phyloP scores from a whole-genome alignment of 805 yeast species.

The Starmerella stigmatis region DNA sequence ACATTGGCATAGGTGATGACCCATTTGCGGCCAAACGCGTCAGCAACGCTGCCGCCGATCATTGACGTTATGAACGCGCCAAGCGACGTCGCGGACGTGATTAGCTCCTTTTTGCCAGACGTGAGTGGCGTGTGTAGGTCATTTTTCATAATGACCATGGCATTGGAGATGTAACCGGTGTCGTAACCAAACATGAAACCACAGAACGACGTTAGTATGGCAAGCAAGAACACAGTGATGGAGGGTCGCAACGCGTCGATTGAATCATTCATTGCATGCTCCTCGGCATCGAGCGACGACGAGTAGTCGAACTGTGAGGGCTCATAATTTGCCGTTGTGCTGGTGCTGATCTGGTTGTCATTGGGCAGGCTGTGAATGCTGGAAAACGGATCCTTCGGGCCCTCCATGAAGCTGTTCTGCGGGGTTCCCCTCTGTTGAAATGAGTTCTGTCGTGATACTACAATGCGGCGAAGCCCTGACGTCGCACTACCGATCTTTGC shows the following conservation, averaged over 20 bases:
- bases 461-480: conserved; percentile 8
- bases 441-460: conserved; percentile 10
- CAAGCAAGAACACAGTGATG: conserved; percentile 52
- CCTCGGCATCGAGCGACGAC: conserved; percentile 7
- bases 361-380: conserved; percentile 3
- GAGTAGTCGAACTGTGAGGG: neutral
- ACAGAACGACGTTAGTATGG: conserved; percentile 69
- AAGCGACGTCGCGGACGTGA: conserved; percentile 87
- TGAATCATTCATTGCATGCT: conserved; percentile 20
- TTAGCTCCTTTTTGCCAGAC: conserved; percentile 73
- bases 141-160: conserved; percentile 78
- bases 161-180: conserved; percentile 93
- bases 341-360: neutral
- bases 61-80: conserved; percentile 81
- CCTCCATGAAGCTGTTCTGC: neutral
- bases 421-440: neutral
- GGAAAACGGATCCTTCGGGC: neutral
- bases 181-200: conserved; percentile 98
- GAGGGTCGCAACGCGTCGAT: conserved; percentile 33
- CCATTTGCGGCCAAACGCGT: conserved; percentile 72
- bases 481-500: neutral
- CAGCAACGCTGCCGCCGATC: conserved; percentile 73
- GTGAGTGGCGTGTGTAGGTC: conserved; percentile 45
- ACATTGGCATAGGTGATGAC: conserved; percentile 74
- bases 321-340: conserved; percentile 7